Evolutionary conservation across 495 filamentous ascomycete genomes (phyloP).

Genomic region (Penicillium daleae): DNA sequence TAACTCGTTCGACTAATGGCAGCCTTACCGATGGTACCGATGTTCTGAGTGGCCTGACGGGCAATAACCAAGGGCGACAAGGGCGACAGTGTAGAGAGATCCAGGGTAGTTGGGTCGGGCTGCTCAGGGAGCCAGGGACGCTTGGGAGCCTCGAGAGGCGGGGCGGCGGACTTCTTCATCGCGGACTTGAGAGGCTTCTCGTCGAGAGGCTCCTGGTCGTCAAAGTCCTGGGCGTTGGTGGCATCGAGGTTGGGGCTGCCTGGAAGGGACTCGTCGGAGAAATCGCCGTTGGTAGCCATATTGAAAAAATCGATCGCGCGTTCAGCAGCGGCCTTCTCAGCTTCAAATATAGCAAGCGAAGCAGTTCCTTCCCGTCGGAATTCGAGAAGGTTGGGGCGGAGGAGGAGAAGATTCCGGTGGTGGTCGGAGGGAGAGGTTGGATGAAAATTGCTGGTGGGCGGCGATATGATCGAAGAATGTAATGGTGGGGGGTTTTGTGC

Average conservation of each 20-base stretch:
- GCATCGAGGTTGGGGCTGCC: constrained; percentile 62
- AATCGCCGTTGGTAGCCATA: constrained; percentile 68
- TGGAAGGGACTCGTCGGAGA: constrained; percentile 62
- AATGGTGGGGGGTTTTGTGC: constrained; percentile 45
- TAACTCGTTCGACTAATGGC: constrained; percentile 64
- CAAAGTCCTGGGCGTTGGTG: constrained; percentile 55
- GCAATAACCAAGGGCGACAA: constrained; percentile 95
- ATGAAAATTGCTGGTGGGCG: constrained; percentile 52
- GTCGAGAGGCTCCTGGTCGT: constrained; percentile 56
- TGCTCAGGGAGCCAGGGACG: constrained; percentile 79
- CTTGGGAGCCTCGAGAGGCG: constrained; percentile 47
- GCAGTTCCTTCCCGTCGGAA: constrained; percentile 8
- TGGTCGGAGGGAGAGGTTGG: constrained; percentile 31
- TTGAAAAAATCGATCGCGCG: constrained; percentile 39
- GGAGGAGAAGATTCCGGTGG: constrained; percentile 19
- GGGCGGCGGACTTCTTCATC: constrained; percentile 62
- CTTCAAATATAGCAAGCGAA: constrained; percentile 2
- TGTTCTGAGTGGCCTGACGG: constrained; percentile 98
- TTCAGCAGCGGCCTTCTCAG: constrained; percentile 13
- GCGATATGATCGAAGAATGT: constrained; percentile 47
- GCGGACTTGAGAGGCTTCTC: constrained; percentile 65
- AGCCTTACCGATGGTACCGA: constrained; percentile 93
- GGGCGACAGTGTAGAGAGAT: constrained; percentile 75
- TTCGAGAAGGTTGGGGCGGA: constrained; percentile 7
- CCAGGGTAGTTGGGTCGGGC: constrained; percentile 83